phyloP scores from a whole-genome alignment of 768 basidiomycete species.

The Termitomyces sp. region DNA sequence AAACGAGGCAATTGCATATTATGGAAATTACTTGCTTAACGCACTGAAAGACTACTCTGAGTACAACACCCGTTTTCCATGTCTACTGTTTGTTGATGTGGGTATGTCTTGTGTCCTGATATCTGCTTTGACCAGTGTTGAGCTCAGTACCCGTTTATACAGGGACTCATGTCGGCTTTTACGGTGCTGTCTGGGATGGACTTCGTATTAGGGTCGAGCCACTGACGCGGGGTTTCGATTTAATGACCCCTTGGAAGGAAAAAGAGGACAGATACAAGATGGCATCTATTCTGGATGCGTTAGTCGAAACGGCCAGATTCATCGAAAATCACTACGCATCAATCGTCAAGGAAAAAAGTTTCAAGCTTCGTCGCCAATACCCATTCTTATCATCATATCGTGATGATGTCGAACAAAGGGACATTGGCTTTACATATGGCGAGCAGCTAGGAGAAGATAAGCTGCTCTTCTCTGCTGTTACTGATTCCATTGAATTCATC shows the following conservation, averaged over 20 bases:
- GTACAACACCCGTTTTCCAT: not conserved
- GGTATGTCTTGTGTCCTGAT: not conserved
- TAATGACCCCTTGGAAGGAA: not conserved
- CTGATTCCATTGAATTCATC: not conserved
- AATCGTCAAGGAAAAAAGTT: no score
- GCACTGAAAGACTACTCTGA: no score
- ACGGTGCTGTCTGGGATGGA: not conserved
- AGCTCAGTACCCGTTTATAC: not conserved
- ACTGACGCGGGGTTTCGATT: not conserved
- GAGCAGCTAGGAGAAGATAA: no score
- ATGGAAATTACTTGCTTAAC: no score
- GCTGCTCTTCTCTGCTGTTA: no score
- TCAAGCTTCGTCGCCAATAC: no score
- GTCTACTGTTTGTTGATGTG: not conserved
- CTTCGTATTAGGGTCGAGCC: not conserved
- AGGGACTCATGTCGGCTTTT: not conserved
- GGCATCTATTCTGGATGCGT: not conserved
- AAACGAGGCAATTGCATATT: no score
- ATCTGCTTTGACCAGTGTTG: not conserved
- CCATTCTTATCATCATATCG: no score
- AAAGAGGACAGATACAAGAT: not conserved
- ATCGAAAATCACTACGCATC: not conserved
- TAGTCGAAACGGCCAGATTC: not conserved
- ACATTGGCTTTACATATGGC: no score
- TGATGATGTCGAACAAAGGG: no score